Evolutionary conservation across 2,329 filamentous ascomycete genomes (phyloP), one percentile per base, ranked within the genome.

Genomic region (Penicillium polonicum): DNA sequence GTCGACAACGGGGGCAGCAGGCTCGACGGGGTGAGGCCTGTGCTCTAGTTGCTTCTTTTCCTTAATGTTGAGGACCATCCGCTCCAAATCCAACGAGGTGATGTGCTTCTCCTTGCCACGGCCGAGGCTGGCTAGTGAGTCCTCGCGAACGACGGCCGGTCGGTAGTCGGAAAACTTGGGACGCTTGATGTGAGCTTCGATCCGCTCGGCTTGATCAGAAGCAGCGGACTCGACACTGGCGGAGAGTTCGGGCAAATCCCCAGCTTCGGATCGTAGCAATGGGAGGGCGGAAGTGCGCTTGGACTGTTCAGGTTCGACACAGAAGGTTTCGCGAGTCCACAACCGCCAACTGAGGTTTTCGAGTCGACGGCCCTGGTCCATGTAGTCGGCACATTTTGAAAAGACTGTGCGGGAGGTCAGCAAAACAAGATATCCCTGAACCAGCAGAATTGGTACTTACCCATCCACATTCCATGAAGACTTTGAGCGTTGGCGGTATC

Each of bases 341-440:
- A 97, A 80, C 68, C 94, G 83, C 94, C 94, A 97, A 74, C 90
- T 95, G 62, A 99, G 82, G 79, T 99, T 97, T 75, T 97, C 94
- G 72, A 97, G 82, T 70, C 94, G 84, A 72, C 91, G 87, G 57
- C 94, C 94, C 76, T 97, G 90, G 73, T 96, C 91, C 74, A 97
- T 88, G 52, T 92, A 94, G 71, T 94, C 91, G 72, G 92, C 91
- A 76, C 93, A 96, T 78, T 92, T 91, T 51, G 92, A 93, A 73
- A 97, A 97, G 60, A 97, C 92, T 94, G 72, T 42, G 10, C 6
- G 25, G 39, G 23, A 21, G 15, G 25, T 56, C 19, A 56, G 53
- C 53, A 52, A 35, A 31, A 35, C 17, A 10, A 29, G 19, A 43
- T 35, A 38, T 31, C 15, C 7, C 29, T 10, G 6, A 23, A 51